Conservation (phyloP, 805 yeast genomes). For the Tetrapisispora taiwanensis region DNA sequence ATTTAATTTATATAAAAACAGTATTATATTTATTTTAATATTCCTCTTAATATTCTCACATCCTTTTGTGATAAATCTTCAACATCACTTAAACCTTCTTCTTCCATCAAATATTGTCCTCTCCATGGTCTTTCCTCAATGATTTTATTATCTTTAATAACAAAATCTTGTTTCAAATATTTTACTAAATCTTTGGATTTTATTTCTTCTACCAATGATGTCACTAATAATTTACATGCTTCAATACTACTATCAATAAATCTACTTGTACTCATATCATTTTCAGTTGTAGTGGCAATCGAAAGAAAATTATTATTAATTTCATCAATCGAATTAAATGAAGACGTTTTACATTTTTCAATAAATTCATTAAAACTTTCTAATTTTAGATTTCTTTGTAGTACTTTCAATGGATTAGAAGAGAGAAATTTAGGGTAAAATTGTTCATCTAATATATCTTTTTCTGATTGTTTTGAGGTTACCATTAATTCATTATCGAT, state of each 20-base stretch:
- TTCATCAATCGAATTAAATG: constrained; percentile 4
- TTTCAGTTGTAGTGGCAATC: constrained; percentile 9
- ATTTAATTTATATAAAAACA: not conserved
- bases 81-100: constrained; percentile 27
- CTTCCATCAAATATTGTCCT: constrained; percentile 23
- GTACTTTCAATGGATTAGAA: constrained; percentile 20
- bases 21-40: not conserved
- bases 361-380: constrained; percentile 10
- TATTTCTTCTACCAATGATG: constrained; percentile 4
- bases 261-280: constrained; percentile 8
- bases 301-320: constrained; percentile 9
- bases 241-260: constrained; percentile 8
- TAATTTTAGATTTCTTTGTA: constrained; percentile 11
- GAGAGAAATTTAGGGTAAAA: constrained; percentile 19
- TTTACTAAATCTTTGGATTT: constrained; percentile 7
- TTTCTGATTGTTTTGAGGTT: constrained; percentile 19
- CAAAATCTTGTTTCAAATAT: constrained; percentile 21
- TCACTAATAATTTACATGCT: constrained; percentile 8
- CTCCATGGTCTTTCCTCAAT: constrained; percentile 20
- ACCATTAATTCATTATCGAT: constrained; percentile 4
- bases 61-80: constrained; percentile 12
- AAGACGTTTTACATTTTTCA: constrained; percentile 11
- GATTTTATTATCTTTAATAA: constrained; percentile 10
- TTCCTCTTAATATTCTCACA: not conserved
- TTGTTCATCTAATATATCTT: constrained; percentile 12